Evolutionary conservation across 805 yeast genomes (phyloP).

Genomic region (Pichia insulana): DNA sequence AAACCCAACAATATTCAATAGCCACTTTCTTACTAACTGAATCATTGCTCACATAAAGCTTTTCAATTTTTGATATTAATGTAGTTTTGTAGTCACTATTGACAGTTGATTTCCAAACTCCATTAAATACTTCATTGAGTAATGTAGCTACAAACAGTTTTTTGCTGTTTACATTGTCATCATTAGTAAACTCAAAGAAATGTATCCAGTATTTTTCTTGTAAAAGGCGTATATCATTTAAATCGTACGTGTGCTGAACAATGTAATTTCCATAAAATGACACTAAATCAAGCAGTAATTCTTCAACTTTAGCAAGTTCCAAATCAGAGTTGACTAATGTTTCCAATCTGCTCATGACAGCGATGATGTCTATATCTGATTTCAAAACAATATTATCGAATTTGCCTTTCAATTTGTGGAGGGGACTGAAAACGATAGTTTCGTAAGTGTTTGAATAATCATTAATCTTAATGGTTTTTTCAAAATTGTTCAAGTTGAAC

Average conservation of each 20-base stretch:
- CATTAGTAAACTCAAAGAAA: slow-evolving; percentile 9
- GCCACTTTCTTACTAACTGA: not conserved
- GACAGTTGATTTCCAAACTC: slow-evolving; percentile 7
- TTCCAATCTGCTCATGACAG: slow-evolving; percentile 33
- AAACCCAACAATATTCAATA: slow-evolving; percentile 5
- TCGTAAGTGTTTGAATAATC: slow-evolving; percentile 27
- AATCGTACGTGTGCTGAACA: slow-evolving; percentile 14
- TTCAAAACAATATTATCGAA: slow-evolving; percentile 31
- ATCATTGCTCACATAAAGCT: too few species aligned
- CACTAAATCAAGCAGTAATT: slow-evolving; percentile 29
- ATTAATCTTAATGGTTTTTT: slow-evolving; percentile 3
- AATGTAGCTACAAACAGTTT: slow-evolving; percentile 16
- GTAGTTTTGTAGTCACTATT: not conserved
- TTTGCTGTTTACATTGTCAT: slow-evolving; percentile 5
- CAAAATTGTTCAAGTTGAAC: slow-evolving; percentile 10
- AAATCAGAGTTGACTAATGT: slow-evolving; percentile 22
- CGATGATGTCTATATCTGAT: slow-evolving; percentile 40
- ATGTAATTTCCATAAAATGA: slow-evolving; percentile 38
- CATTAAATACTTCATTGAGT: slow-evolving; percentile 22
- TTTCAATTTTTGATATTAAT: not conserved
- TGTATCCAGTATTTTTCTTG: slow-evolving; percentile 21
- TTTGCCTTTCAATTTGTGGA: slow-evolving; percentile 18
- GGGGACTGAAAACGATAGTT: slow-evolving; percentile 26
- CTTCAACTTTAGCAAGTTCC: slow-evolving; percentile 18
- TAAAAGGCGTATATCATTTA: slow-evolving; percentile 13